These are phyloP conservation scores for Leccinum rimulosum DNA, from an alignment of 768 basidiomycete genomes.

Conservation along the genomic window DNA sequence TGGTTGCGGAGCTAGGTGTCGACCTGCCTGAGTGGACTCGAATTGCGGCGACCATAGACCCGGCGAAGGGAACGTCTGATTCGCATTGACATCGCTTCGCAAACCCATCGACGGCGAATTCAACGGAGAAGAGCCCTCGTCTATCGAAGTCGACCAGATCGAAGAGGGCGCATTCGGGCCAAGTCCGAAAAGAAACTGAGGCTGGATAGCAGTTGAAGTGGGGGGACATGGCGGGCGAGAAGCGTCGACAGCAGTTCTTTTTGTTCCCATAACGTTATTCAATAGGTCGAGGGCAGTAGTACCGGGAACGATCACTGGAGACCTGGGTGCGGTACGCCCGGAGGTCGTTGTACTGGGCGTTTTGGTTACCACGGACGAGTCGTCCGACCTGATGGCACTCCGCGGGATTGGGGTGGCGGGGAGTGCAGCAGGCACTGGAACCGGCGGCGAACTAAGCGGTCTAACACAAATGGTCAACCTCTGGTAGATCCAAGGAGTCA, in stretches of 20 bases:
- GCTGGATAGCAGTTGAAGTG: constrained; percentile 33
- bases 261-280: constrained; percentile 37
- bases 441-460: constrained; percentile 20
- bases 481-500: not conserved
- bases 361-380: not conserved
- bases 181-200: constrained; percentile 52
- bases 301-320: constrained; percentile 21
- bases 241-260: constrained; percentile 20
- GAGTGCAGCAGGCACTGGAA: constrained; percentile 6
- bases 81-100: constrained; percentile 13
- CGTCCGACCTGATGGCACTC: constrained; percentile 5
- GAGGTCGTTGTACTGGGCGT: constrained; percentile 9
- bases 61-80: constrained; percentile 14
- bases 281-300: constrained; percentile 71
- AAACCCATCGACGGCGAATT: constrained; percentile 10
- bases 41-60: constrained; percentile 27
- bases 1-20: constrained; percentile 5
- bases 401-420: constrained; percentile 22
- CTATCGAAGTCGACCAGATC: constrained; percentile 65
- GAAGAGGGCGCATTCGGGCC: constrained; percentile 49
- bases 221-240: constrained; percentile 12
- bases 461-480: constrained; percentile 12
- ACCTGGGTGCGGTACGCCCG: constrained; percentile 28
- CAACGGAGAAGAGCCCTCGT: constrained; percentile 36
- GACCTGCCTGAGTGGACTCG: constrained; percentile 22